Base-by-base conservation (phyloP, 2,329 filamentous ascomycete genomes). In the Pseudodiploospora longispora region DNA sequence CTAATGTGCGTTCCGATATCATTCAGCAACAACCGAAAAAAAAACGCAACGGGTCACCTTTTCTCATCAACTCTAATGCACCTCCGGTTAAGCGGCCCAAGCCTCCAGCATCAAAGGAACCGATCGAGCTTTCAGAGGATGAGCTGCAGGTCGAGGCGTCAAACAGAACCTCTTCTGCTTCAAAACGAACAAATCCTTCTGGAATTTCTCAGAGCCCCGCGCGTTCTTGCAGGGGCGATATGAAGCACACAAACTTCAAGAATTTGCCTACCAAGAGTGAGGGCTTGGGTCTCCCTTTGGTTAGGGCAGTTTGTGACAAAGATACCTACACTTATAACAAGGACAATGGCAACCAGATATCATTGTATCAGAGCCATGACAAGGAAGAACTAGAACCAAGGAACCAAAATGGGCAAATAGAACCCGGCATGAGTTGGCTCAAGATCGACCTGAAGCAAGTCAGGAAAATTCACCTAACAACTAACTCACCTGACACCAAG, bases 91-190 rank as follows among this genome's bases (percentile, higher is more conserved):
- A 57, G 36, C 48, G 46, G 6, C 35, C 39, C 1, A 50, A 43
- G 37, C n/a, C 36, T 28, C 30, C 34, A 7, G 38, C 38, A 5
- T 5, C n/a, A 10, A 35, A 32, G 8, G 50, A 56, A 27, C 38
- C 47, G 3, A 48, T 52, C 12, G 48, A 56, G 2, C 46, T 39
- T 1, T 61, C 55, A 2, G 60, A 60, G 29, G 62, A 65, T 40
- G 61, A 65, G 47, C 51, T 65, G 9, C 36, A 52, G 27, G 47
- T 29, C 27, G 47, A 43, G 37, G 28, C 37, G 10, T 29, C 37
- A 4, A 4, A 6, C 6, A 4, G 6, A 29, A 4, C 8, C 4
- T 4, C n/a, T 27, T 9, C 37, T 10, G 9, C 30, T 12, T 27
- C 38, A n/a, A 38, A 38, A 12, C 29, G 27, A 6, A 31, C 12